phyloP scores from a whole-genome alignment of 1,284 basidiomycete species.

The Veloboletus limbatus region DNA sequence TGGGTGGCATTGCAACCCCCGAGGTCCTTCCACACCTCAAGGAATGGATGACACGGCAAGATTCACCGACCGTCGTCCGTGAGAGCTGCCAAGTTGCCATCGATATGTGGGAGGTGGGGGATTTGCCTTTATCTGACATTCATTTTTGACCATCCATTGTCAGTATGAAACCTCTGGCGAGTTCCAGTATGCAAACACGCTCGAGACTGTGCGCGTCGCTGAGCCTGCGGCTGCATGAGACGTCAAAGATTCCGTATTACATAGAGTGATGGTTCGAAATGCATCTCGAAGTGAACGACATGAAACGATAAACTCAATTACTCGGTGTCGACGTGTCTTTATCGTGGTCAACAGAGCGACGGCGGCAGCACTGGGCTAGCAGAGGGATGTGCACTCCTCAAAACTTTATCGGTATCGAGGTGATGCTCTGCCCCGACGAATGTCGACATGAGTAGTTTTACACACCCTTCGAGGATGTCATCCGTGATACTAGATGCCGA shows the following conservation, averaged over 20 bases:
- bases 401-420: no score
- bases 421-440: no score
- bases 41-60: slow-evolving; percentile 78
- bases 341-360: no score
- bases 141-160: slow-evolving; percentile 2
- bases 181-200: slow-evolving; percentile 78
- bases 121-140: not conserved
- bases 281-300: no score
- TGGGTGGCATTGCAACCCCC: slow-evolving; percentile 93
- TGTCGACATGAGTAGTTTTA: no score
- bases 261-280: not conserved
- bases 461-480: no score
- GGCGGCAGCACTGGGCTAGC: no score
- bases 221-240: slow-evolving; percentile 19
- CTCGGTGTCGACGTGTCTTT: no score
- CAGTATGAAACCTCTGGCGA: slow-evolving; percentile 89
- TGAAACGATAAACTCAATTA: no score
- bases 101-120: slow-evolving; percentile 91
- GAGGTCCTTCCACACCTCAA: slow-evolving; percentile 85
- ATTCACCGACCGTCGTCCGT: slow-evolving; percentile 86
- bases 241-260: no score
- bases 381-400: no score
- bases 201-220: slow-evolving; percentile 30
- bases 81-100: slow-evolving; percentile 97
- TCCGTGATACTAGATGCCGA: no score